Conservation (phyloP, 192 early-diverging fungal species). For the Dispira simplex region DNA sequence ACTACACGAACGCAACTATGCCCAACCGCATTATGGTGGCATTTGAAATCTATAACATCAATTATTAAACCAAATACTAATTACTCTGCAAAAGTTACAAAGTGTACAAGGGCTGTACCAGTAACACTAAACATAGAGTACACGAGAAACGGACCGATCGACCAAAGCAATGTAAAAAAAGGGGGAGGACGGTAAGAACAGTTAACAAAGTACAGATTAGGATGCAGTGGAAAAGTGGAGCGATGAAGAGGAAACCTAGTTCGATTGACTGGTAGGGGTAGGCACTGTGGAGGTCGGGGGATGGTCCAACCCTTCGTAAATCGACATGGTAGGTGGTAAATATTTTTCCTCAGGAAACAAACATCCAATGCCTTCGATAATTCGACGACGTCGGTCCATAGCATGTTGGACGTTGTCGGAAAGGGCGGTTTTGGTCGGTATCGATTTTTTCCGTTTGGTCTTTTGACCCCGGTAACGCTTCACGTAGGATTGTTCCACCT, state of each 20-base stretch:
- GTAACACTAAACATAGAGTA: too few relatives aligned
- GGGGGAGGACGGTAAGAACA: too few relatives aligned
- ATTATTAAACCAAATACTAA: too few relatives aligned
- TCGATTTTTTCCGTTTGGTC: constrained; percentile 13
- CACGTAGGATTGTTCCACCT: constrained; percentile 73
- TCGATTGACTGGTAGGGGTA: neutral
- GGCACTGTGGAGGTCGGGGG: neutral
- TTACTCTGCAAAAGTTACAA: too few relatives aligned
- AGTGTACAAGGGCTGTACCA: too few relatives aligned
- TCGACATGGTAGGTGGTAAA: constrained; percentile 19
- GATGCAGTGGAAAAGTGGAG: too few relatives aligned
- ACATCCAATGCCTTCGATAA: constrained; percentile 49
- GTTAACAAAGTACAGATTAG: too few relatives aligned
- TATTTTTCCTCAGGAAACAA: constrained; percentile 30
- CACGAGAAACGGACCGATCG: too few relatives aligned
- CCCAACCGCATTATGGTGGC: too few relatives aligned
- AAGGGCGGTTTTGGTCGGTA: constrained; percentile 29
- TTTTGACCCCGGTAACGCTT: constrained; percentile 61
- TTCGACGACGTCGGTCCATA: constrained; percentile 46
- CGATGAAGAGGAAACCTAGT: neutral
- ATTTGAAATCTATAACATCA: too few relatives aligned
- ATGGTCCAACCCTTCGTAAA: constrained; percentile 13
- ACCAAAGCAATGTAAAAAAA: too few relatives aligned
- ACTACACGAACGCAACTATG: too few relatives aligned
- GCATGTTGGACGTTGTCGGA: constrained; percentile 50